These are phyloP conservation scores for Nitzschia sp. DNA, from an alignment of 108 stramenopile genomes.

Conservation along the genomic window DNA sequence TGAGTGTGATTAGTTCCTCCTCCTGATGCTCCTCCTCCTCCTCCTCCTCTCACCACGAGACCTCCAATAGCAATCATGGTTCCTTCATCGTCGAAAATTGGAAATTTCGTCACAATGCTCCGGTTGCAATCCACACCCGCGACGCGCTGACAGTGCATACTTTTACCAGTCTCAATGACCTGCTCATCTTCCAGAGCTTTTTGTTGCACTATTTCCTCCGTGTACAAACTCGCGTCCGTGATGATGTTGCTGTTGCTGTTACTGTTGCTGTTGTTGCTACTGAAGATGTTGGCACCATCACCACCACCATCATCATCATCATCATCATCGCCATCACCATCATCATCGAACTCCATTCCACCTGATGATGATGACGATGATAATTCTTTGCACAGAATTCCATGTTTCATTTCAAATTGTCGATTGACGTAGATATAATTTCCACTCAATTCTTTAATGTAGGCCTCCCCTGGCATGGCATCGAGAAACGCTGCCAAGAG, in stretches of 20 bases:
- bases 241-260: neutral
- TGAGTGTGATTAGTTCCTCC: too few species aligned
- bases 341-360: neutral
- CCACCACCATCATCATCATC: neutral
- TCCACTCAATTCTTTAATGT: conserved; percentile 10
- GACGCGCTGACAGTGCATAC: neutral
- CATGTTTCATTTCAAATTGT: conserved; percentile 1
- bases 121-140: neutral
- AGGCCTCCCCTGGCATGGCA: conserved; percentile 4
- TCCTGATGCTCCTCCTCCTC: too few species aligned
- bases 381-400: neutral
- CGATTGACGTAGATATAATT: conserved; percentile 10
- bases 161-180: neutral
- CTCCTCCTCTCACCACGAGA: too few species aligned
- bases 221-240: neutral
- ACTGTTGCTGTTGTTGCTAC: neutral
- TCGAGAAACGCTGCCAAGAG: conserved; percentile 1
- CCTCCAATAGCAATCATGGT: conserved; percentile 4
- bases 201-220: neutral
- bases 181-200: neutral
- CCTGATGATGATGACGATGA: neutral
- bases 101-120: conserved; percentile 1
- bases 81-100: conserved; percentile 3
- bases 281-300: neutral
- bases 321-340: neutral